Evolutionary conservation across 441 rosid species (phyloP), one percentile per base, ranked within the genome.

Genomic region (Hura crepitans): DNA sequence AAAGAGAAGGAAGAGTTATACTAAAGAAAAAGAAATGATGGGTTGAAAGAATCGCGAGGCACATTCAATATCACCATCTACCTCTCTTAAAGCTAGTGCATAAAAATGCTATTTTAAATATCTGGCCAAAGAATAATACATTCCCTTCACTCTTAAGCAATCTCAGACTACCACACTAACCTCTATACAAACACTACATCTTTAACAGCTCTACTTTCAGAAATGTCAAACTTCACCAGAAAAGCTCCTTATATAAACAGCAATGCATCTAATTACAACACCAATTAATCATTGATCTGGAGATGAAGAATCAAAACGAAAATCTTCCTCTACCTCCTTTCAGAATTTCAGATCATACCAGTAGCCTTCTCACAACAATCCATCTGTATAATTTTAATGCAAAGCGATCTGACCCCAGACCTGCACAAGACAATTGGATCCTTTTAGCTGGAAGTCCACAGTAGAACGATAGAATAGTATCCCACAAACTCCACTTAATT

Each of bases 201-300:
- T 50, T n/a, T n/a, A 65, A 33, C 13, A 43, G 31, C 72, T 61
- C 58, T 72, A 58, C 23, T 72, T 43, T 35, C 17, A 46, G 73
- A 58, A 47, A 65, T 25, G 47, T 6, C 47, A 72, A 66, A 42
- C 5, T 43, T 49, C 10, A 66, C 28, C 64, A 53, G 65, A 39
- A 69, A 27, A 42, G 14, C 60, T 43, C 60, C n/a, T 15, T 74
- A 42, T 57, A 7, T 23, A 62, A 37, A 47, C 20, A n/a, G n/a
- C n/a, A n/a, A n/a, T n/a, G n/a, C n/a, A 51, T 60, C 70, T 68
- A 77, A 68, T 77, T 77, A 77, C 83, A 80, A 25, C 50, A 69
- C 60, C 39, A 45, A 51, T 23, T 50, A 39, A 64, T 60, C 42
- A 58, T 43, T 60, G 50, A 35, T 50, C 59, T n/a, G 39, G 27